A percentile compares a stretch with the other conserved stretches of the same genome.
Evolutionary conservation across 1,284 basidiomycete genomes (phyloP).

Genomic region (Golubevia pallescens): DNA sequence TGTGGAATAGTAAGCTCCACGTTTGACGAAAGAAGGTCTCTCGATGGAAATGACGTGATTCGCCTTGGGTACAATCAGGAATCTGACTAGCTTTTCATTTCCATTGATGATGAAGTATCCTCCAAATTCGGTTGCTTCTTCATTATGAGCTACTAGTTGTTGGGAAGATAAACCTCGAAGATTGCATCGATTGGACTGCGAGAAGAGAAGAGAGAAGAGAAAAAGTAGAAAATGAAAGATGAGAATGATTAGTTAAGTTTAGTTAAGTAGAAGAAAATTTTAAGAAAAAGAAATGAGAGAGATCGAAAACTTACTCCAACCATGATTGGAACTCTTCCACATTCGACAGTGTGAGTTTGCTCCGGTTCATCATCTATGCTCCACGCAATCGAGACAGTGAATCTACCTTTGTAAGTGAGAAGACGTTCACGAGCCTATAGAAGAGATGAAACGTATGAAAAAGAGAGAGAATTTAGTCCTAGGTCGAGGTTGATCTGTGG

Average conservation of each 20-base stretch:
- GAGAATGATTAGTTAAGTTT: background rate
- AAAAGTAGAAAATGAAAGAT: background rate
- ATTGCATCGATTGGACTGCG: slow-evolving; percentile 54
- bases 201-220: background rate
- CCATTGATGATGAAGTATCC: slow-evolving; percentile 64
- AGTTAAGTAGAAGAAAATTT: background rate
- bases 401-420: slow-evolving; percentile 50
- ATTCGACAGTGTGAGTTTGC: slow-evolving; percentile 44
- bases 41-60: slow-evolving; percentile 60
- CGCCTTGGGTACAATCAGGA: slow-evolving; percentile 58
- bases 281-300: background rate
- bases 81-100: slow-evolving; percentile 62
- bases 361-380: slow-evolving; percentile 51
- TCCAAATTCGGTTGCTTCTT: slow-evolving; percentile 61
- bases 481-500: too few relatives aligned
- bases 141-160: slow-evolving; percentile 51
- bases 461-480: background rate
- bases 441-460: too few relatives aligned
- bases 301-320: slow-evolving; percentile 20
- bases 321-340: slow-evolving; percentile 55
- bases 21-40: slow-evolving; percentile 54
- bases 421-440: slow-evolving; percentile 55
- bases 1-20: slow-evolving; percentile 56
- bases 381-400: slow-evolving; percentile 57
- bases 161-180: slow-evolving; percentile 49